Evolutionary conservation across 257 asterid species (phyloP).

Genomic region (Penstemon eatonii): DNA sequence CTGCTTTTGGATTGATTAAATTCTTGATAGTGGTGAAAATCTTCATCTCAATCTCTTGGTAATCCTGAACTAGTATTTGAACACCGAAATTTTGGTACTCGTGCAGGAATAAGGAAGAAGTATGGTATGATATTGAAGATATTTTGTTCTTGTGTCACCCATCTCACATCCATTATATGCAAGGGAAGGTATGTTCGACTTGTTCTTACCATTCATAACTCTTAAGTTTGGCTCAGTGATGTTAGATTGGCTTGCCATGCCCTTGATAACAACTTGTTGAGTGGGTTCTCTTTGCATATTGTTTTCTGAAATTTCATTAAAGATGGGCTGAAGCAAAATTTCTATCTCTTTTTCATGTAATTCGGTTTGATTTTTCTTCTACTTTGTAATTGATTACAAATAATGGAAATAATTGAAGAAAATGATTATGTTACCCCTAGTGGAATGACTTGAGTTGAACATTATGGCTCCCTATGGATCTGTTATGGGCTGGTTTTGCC

Average conservation of each 20-base stretch:
- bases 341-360: not conserved
- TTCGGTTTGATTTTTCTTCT: not conserved
- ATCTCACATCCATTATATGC: slow-evolving; percentile 53
- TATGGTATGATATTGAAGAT: slow-evolving; percentile 53
- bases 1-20: slow-evolving; percentile 5
- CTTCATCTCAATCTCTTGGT: not conserved
- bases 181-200: slow-evolving; percentile 57
- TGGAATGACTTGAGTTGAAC: not conserved
- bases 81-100: slow-evolving; percentile 27
- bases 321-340: not conserved
- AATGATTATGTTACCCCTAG: not conserved
- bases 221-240: slow-evolving; percentile 8
- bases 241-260: slow-evolving; percentile 7
- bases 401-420: not conserved
- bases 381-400: not conserved
- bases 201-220: slow-evolving; percentile 9
- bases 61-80: slow-evolving; percentile 19
- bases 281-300: slow-evolving; percentile 15
- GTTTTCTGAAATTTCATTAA: not conserved
- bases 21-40: slow-evolving; percentile 16
- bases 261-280: slow-evolving; percentile 17
- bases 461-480: not conserved
- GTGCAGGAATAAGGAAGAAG: slow-evolving; percentile 64
- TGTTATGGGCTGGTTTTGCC: no score
- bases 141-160: slow-evolving; percentile 51